Conservation (phyloP, 331 rosid genomes). For the Quercus tomentella region DNA sequence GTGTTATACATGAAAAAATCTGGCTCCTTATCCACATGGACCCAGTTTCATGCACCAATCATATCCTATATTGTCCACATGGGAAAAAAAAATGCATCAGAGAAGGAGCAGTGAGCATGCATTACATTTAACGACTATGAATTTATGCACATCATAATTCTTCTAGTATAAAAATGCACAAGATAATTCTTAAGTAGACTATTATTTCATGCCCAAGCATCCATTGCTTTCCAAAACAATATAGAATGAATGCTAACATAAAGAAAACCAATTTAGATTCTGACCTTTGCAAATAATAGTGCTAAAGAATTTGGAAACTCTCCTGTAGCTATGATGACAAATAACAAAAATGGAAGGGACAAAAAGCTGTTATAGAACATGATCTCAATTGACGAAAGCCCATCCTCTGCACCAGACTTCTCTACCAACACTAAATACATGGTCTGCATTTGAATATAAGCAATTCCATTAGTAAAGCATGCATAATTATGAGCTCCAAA, state of each 20-base stretch:
- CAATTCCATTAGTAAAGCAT: slow-evolving; percentile 19
- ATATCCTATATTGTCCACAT: neutral
- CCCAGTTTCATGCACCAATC: neutral
- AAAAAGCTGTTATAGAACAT: slow-evolving; percentile 94
- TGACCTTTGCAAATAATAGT: slow-evolving; percentile 74
- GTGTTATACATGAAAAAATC: too few species aligned
- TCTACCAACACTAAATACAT: slow-evolving; percentile 97
- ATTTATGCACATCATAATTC: neutral
- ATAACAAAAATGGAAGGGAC: slow-evolving; percentile 85
- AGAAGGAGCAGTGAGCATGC: neutral
- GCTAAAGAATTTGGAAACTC: slow-evolving; percentile 87
- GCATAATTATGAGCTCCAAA: slow-evolving; percentile 3
- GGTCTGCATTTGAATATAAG: slow-evolving; percentile 55
- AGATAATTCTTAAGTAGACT: neutral
- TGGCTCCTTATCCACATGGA: neutral
- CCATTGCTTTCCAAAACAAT: neutral
- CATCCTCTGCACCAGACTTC: slow-evolving; percentile 95
- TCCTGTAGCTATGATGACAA: slow-evolving; percentile 82
- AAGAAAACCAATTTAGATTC: slow-evolving; percentile 25
- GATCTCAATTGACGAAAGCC: slow-evolving; percentile 87
- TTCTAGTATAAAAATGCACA: neutral
- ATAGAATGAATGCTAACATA: slow-evolving; percentile 5
- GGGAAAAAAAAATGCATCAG: neutral
- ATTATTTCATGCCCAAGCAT: slow-evolving; percentile 6
- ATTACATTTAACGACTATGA: neutral